Percentiles rank a stretch among this genome's conserved stretches.
Conservation (phyloP, 2,329 filamentous ascomycete species). For the Plenodomus lindquistii region DNA sequence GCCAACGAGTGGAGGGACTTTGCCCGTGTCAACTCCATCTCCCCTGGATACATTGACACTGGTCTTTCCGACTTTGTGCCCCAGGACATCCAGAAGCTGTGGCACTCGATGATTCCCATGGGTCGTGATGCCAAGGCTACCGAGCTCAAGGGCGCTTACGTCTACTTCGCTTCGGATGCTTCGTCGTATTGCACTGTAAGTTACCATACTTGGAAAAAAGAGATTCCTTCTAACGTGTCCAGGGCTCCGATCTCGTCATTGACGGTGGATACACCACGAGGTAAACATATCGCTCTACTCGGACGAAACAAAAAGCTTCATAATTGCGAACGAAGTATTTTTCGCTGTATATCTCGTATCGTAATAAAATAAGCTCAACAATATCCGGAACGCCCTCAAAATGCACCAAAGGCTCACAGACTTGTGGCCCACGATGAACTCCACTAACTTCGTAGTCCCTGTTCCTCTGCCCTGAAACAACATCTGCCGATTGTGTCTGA, state of each 20-base stretch:
- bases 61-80: constrained; percentile 68
- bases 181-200: constrained; percentile 76
- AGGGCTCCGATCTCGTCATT: constrained; percentile 68
- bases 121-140: constrained; percentile 72
- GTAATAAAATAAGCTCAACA: background rate
- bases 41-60: constrained; percentile 70
- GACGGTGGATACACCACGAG: constrained; percentile 70
- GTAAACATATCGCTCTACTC: constrained; percentile 35
- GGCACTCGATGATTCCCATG: constrained; percentile 81
- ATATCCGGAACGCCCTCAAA: too few species aligned
- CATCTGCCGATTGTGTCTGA: too few species aligned
- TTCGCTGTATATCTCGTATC: background rate
- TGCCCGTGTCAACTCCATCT: constrained; percentile 69
- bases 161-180: constrained; percentile 81
- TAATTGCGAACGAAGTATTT: background rate
- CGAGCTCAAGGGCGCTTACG: constrained; percentile 81
- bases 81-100: constrained; percentile 70
- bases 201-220: background rate
- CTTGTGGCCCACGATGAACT: too few species aligned
- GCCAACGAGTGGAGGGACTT: constrained; percentile 73
- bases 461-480: too few species aligned
- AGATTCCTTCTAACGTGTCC: constrained; percentile 34
- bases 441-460: too few species aligned
- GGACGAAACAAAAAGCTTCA: background rate
- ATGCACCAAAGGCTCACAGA: too few species aligned